Evolutionary conservation across 768 basidiomycete genomes (phyloP).

Genomic region (Leccinum subtestaceum): DNA sequence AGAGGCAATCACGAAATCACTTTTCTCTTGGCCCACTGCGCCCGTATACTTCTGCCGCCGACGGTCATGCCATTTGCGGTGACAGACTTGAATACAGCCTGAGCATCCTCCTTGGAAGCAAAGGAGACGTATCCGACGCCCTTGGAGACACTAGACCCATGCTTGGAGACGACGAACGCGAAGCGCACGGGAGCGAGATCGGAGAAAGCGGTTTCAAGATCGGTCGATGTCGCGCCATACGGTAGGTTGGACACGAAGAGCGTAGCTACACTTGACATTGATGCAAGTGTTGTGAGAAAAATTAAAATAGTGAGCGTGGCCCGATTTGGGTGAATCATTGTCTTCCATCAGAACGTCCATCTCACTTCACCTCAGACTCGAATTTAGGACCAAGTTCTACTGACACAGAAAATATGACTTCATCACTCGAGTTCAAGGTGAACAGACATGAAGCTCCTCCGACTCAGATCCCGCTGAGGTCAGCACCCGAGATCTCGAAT

Average conservation of each 20-base stretch:
- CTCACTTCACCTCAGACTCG: too few relatives aligned
- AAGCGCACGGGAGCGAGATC: constrained; percentile 92
- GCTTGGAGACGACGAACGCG: constrained; percentile 89
- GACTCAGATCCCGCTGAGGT: neutral
- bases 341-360: too few relatives aligned
- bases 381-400: neutral
- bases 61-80: constrained; percentile 61
- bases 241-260: constrained; percentile 93
- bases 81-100: constrained; percentile 64
- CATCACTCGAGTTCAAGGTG: too few relatives aligned
- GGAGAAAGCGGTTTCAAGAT: constrained; percentile 90
- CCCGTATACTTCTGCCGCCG: constrained; percentile 66
- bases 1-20: constrained; percentile 36
- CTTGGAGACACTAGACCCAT: constrained; percentile 73
- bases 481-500: neutral
- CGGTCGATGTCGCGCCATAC: constrained; percentile 84
- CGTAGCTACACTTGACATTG: constrained; percentile 54
- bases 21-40: constrained; percentile 80
- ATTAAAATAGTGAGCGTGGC: too few relatives aligned
- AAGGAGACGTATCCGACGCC: constrained; percentile 97
- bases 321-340: too few relatives aligned
- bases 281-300: neutral
- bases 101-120: constrained; percentile 84
- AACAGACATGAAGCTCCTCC: neutral
- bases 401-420: too few relatives aligned